Evolutionary conservation across 2,329 filamentous ascomycete species (phyloP).

Genomic region (Ceratocystiopsis sp.): DNA sequence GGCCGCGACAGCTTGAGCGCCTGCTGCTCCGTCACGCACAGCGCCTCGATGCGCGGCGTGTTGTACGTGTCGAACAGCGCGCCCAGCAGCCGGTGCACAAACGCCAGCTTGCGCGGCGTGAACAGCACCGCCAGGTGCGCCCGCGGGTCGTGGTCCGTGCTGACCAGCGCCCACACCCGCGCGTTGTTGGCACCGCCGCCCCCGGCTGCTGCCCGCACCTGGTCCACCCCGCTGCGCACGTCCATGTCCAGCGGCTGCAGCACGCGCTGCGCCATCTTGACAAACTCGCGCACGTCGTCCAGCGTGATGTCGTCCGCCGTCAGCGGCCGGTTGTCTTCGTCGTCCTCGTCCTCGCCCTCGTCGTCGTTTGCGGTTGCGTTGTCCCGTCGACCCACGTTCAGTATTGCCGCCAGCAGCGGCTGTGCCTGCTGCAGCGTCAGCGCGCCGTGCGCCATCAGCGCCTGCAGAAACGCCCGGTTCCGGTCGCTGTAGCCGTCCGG

Average conservation of each 20-base stretch:
- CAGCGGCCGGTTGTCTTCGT: conserved; percentile 16
- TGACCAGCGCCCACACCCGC: conserved; percentile 70
- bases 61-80: conserved; percentile 87
- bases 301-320: conserved; percentile 45
- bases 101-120: conserved; percentile 70
- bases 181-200: conserved; percentile 25
- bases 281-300: conserved; percentile 49
- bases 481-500: conserved; percentile 33
- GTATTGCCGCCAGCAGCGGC: conserved; percentile 59
- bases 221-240: conserved; percentile 59
- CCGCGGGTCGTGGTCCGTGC: conserved; percentile 67
- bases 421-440: conserved; percentile 61
- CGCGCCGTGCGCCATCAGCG: conserved; percentile 60
- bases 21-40: conserved; percentile 67
- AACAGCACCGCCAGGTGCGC: conserved; percentile 78
- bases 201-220: conserved; percentile 21
- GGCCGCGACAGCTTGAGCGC: conserved; percentile 53
- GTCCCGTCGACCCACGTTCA: conserved; percentile 27
- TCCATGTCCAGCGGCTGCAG: conserved; percentile 75
- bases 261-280: conserved; percentile 52
- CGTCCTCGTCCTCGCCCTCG: conserved; percentile 16
- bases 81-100: conserved; percentile 74
- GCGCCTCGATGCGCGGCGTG: conserved; percentile 58
- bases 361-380: conserved; percentile 28
- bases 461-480: conserved; percentile 82